Evolutionary conservation across 257 asterid genomes (phyloP), one percentile per base, ranked within the genome.

Genomic region (Asclepias syriaca): DNA sequence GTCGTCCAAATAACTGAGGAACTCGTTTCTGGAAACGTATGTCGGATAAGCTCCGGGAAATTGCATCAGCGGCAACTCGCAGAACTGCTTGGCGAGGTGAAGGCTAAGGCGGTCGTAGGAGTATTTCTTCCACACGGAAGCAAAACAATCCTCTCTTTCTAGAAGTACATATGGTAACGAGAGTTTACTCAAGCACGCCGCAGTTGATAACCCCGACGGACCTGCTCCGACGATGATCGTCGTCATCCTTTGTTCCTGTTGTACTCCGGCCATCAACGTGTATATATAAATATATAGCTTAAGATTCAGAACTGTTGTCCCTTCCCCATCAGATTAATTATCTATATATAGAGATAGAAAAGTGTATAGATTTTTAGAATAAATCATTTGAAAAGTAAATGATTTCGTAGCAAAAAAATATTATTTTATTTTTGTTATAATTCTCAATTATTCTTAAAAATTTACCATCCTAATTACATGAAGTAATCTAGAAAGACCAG

Each of bases 71-170:
- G 97, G 91, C 2, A 92, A 83, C 66, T 82, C 63, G 73, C 97
- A 85, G 67, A 76, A 77, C 8, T 83, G 82, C 56, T 86, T 92
- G 15, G 85, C 74, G 1, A 92, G 79, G 79, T 92, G 98, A 13
- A 92, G 97, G 77, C 85, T 92, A 63, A 92, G 87, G 22, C 97
- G 84, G 16, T 92, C 95, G 77, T 92, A 90, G 2, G 91, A 69
- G 67, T 87, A 85, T 61, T 92, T 90, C 71, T 79, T 87, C 96
- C 97, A 92, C 0, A 90, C 10, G 5, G 98, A 72, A 13, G 95
- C 90, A 45, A 76, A 56, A 66, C 96, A 87, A 45, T 92, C 95
- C 67, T 92, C 96, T 71, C 96, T 77, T 18, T 92, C 97, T 0
- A 92, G 80, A 53, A 90, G 27, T 13, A 74, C 78, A 85, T 85